Percentiles rank a stretch among this genome's conserved stretches.
phyloP scores from a whole-genome alignment of 805 yeast species.

The Starmerella bombicola region DNA sequence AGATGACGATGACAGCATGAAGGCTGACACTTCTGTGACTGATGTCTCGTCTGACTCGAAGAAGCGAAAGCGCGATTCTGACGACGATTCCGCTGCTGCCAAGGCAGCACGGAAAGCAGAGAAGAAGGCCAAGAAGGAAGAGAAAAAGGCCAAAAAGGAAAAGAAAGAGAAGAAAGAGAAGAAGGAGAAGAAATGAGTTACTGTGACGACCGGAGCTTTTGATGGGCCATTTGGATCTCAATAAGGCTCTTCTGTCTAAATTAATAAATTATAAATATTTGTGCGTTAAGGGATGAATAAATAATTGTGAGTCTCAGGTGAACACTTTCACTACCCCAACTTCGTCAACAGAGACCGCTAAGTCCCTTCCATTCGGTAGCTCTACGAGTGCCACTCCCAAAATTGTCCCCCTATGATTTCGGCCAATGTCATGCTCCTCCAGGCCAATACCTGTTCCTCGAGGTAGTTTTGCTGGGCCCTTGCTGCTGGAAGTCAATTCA shows the following conservation, averaged over 20 bases:
- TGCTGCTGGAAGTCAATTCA: conserved; percentile 26
- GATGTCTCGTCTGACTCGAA: conserved; percentile 15
- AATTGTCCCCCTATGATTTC: conserved; percentile 41
- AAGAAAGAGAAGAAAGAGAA: conserved; percentile 21
- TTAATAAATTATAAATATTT: no score
- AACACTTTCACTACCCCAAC: conserved; percentile 52
- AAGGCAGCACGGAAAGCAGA: conserved; percentile 19
- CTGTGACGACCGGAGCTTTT: conserved; percentile 5
- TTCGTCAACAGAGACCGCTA: conserved; percentile 56
- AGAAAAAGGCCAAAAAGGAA: conserved; percentile 18
- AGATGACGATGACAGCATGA: conserved; percentile 22
- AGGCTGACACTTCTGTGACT: conserved; percentile 18
- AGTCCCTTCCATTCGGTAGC: conserved; percentile 36
- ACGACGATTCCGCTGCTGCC: conserved; percentile 14
- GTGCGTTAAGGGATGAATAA: no score
- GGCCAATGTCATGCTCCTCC: conserved; percentile 36
- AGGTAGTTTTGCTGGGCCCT: conserved; percentile 27
- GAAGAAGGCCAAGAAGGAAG: conserved; percentile 20
- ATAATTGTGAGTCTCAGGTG: no score
- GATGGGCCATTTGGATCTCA: no score
- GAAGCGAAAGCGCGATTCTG: conserved; percentile 20
- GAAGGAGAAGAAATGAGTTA: conserved; percentile 19
- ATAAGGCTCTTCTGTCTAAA: no score
- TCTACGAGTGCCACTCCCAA: conserved; percentile 15
- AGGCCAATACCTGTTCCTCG: conserved; percentile 31